Base-by-base conservation (phyloP, 2,329 filamentous ascomycete species). In the Penicillium sumatraense region DNA sequence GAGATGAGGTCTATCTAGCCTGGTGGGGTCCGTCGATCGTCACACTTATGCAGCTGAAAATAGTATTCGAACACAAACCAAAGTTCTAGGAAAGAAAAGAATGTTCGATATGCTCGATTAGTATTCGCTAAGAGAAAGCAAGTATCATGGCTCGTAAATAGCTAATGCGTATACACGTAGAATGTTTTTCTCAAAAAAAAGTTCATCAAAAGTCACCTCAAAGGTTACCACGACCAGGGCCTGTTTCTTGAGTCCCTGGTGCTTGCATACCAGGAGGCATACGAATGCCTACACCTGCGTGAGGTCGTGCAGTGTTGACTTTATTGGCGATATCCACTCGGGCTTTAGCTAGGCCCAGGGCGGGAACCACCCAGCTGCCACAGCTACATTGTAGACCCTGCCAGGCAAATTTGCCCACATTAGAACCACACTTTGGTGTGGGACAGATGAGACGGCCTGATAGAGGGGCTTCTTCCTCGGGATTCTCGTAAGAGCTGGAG, bases 371-470 rank as follows among this genome's bases (percentile, higher is more conserved):
- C 51, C 23, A 42, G 35, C 35, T 36, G 36, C 36, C 27, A 40
- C 42, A 48, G 16, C 24, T 50, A 40, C 47, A 50, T 40, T 50
- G 42, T 27, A 48, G 16, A 24, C 50, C 50, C 18, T 53, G 24
- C 33, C 50, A 53, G 24, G 51, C 44, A 16, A 48, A 29, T 46
- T 48, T 62, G 42, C 55, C 50, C 23, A 48, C 26, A 26, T 41
- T 55, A 8, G 48, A 27, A 13, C 33, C 58, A 20, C 23, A 56
- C 5, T 31, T 46, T 7, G 72, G 56, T 64, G 88, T 89, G 9
- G 95, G 93, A 68, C 95, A 99, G 55, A 87, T 84, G 27, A 99
- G 80, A 9, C 93, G 86, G 21, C 95, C 95, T 57, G 93, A 90
- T 21, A 98, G 81, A 58, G 88, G 85, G 24, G 90, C 92, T 67